Base-by-base conservation (phyloP, 768 basidiomycete genomes). In the Coprinellus micaceus region DNA sequence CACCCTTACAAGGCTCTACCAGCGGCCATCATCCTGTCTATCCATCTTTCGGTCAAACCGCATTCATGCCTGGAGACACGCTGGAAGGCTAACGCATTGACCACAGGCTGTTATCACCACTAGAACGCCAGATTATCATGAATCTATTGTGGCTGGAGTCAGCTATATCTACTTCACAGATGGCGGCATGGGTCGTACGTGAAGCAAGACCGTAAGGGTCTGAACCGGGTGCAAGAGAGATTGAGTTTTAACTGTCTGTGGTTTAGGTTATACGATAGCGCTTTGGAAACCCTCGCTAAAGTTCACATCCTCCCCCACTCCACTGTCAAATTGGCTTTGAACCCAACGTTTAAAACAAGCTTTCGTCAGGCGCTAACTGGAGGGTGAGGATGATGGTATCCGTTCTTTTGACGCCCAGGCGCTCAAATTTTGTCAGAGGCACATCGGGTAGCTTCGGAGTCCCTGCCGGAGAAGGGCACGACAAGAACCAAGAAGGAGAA, bases 101-200 rank as follows among this genome's bases (percentile, higher is more conserved):
- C 52, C 53, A 59, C 66, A 94, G 92, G 52, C 74, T 96, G 24
- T 71, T 97, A 36, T 84, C 82, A 2, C 83, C 90, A 19, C 66
- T 94, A 21, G 89, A 94, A 64, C 79, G 91, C 54, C 94, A 96
- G 66, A 75, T 95, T 25, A 81, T 93, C 29, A 89, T 95, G 86
- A 91, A 87, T 66, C 67, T 94, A 52, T 75, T 96, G 7, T 97
- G 94, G 94, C 77, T 94, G 26, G 94, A 96, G 65, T 80, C 83
- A 22, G 73, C 86, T 3, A 84, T 93, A 49, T 74, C 82, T 1
- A 69, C 75, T n/a, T 74, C 79, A 15, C 88, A 84, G 0, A 85
- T 93, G 84, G 72, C 78, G 4, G 82, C 83, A 17, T 92, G 92
- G 90, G 86, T 92, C 22, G 77, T 82, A 28, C 81, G 79, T 12